Percentiles rank a stretch among this genome's conserved stretches.
Conservation (phyloP, 1,284 basidiomycete genomes). For the Inonotus hispidus region DNA sequence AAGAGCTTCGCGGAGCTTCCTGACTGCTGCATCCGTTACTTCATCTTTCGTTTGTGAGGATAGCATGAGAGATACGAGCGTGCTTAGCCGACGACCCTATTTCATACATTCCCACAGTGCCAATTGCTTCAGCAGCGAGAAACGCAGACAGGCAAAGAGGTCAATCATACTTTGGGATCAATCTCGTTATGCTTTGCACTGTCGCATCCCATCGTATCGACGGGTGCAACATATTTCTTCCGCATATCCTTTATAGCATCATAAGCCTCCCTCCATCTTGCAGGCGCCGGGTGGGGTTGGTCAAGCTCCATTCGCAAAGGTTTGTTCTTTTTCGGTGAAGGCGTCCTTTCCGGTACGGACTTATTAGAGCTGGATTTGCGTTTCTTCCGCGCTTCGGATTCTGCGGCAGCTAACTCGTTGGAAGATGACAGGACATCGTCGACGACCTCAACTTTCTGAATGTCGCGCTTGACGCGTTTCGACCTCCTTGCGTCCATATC, state of each 20-base stretch:
- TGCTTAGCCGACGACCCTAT: constrained; percentile 76
- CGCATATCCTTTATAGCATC: constrained; percentile 77
- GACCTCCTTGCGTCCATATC: background rate
- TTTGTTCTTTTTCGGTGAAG: constrained; percentile 37
- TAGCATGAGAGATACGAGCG: constrained; percentile 91
- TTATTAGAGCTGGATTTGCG: constrained; percentile 31
- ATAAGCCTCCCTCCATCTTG: constrained; percentile 72
- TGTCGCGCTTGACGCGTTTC: constrained; percentile 5
- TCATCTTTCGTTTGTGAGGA: constrained; percentile 95
- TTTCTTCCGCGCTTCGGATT: background rate
- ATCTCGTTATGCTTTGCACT: constrained; percentile 55
- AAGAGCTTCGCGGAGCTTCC: constrained; percentile 67
- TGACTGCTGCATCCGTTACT: constrained; percentile 81
- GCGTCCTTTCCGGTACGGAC: background rate
- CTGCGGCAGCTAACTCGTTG: background rate
- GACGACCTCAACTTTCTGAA: background rate
- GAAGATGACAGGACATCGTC: background rate
- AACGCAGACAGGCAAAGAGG: background rate
- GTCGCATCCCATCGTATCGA: constrained; percentile 90
- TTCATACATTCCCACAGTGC: too few species aligned
- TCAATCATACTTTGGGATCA: constrained; percentile 57
- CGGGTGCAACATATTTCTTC: constrained; percentile 67
- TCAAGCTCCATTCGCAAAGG: constrained; percentile 50
- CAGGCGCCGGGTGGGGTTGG: constrained; percentile 70
- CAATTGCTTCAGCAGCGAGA: background rate